Conservation (phyloP, 306 rosid species). For the Crotalaria pallida region DNA sequence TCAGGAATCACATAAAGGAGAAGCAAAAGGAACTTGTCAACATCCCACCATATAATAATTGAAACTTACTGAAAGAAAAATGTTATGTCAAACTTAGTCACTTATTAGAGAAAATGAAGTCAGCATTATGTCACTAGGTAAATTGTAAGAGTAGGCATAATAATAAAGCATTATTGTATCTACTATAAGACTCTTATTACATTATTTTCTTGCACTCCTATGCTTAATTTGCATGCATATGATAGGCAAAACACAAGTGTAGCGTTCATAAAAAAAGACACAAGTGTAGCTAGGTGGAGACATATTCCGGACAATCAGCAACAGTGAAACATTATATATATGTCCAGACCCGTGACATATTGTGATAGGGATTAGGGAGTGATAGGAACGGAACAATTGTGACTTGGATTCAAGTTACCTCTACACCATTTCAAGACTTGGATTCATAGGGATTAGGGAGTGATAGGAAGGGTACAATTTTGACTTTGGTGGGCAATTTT, state of each 20-base stretch:
- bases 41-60: constrained; percentile 54
- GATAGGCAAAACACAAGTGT: constrained; percentile 2
- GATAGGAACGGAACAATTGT: no score
- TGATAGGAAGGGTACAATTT: constrained; percentile 2
- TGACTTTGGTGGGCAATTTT: neutral
- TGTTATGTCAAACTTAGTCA: constrained; percentile 18
- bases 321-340: constrained; percentile 9
- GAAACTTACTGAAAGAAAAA: constrained; percentile 18
- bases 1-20: constrained; percentile 77
- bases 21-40: constrained; percentile 78
- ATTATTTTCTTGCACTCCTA: neutral
- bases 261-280: no score
- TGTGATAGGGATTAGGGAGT: constrained; percentile 14
- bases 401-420: constrained; percentile 28
- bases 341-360: neutral
- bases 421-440: neutral
- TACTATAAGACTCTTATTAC: neutral
- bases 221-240: constrained; percentile 12
- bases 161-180: constrained; percentile 13
- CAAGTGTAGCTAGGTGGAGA: constrained; percentile 16
- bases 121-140: constrained; percentile 44
- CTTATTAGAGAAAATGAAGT: constrained; percentile 38
- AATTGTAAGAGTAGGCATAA: constrained; percentile 13
- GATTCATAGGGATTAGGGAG: neutral
- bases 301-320: constrained; percentile 32